Conservation (phyloP, 495 filamentous ascomycete species). For the Aspergillus leporis region DNA sequence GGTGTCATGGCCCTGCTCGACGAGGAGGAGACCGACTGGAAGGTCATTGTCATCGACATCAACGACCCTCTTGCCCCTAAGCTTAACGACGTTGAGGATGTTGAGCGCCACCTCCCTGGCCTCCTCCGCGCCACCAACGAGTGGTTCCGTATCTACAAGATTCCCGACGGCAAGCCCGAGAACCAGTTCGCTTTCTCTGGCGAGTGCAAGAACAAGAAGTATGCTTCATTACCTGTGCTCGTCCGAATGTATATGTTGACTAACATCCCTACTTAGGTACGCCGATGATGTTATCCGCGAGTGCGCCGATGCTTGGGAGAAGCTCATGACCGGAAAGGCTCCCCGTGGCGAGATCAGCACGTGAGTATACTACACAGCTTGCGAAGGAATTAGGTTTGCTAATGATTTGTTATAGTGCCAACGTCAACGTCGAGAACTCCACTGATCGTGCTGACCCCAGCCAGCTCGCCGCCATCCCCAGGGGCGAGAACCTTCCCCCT, state of each 20-base stretch:
- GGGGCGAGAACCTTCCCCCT: conserved; percentile 70
- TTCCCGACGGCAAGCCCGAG: conserved; percentile 99
- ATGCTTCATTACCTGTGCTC: conserved; percentile 22
- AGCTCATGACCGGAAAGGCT: conserved; percentile 86
- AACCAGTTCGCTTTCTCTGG: conserved; percentile 99
- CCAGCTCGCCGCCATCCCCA: conserved; percentile 70
- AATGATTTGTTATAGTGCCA: conserved; percentile 59
- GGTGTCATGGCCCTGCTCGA: conserved; percentile 99
- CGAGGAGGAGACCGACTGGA: conserved; percentile 99
- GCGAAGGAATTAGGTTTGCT: conserved; percentile 19
- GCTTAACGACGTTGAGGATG: conserved; percentile 98
- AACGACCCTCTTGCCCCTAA: conserved; percentile 95
- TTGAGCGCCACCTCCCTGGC: conserved; percentile 96
- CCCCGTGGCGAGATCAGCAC: conserved; percentile 72
- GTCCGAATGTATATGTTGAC: conserved; percentile 23
- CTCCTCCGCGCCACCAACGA: conserved; percentile 97
- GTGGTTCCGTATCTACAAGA: conserved; percentile 99
- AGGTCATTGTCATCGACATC: conserved; percentile 98
- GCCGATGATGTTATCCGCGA: conserved; percentile 92
- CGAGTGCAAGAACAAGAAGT: conserved; percentile 99
- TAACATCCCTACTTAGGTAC: conserved; percentile 56
- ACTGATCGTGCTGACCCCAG: conserved; percentile 60
- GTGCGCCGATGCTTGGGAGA: conserved; percentile 96
- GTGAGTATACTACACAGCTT: conserved; percentile 55
- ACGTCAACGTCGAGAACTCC: conserved; percentile 71